These are phyloP conservation scores for Saitozyma podzolica DNA, from an alignment of 768 basidiomycete genomes.

Conservation along the genomic window DNA sequence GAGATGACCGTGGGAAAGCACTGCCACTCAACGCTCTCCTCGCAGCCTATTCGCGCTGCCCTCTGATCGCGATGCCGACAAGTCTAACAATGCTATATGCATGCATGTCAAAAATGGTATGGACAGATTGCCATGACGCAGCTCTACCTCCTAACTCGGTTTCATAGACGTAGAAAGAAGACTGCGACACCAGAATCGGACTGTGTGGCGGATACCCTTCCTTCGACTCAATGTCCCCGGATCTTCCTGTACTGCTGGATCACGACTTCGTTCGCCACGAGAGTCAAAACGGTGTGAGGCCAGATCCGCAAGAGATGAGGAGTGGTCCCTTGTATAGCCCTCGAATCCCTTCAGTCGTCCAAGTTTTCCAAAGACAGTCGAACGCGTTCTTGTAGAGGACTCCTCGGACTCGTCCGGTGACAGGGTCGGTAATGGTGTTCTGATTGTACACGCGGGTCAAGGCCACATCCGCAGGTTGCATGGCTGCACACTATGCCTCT, in stretches of 20 bases:
- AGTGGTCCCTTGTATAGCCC: slow-evolving; percentile 98
- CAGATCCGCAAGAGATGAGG: slow-evolving; percentile 92
- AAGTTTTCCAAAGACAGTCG: slow-evolving; percentile 95
- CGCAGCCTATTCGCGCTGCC: no score
- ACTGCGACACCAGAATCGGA: no score
- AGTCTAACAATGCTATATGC: no score
- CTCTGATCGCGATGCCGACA: no score
- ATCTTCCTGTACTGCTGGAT: slow-evolving; percentile 45
- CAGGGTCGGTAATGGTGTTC: slow-evolving; percentile 49
- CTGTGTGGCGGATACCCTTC: background rate
- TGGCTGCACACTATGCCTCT: background rate
- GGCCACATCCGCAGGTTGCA: slow-evolving; percentile 57
- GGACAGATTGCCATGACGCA: no score
- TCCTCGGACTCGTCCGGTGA: slow-evolving; percentile 58
- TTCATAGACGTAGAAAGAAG: no score
- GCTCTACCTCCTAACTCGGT: no score
- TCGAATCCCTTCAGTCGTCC: slow-evolving; percentile 78
- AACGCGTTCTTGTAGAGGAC: slow-evolving; percentile 85
- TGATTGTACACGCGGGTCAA: slow-evolving; percentile 94
- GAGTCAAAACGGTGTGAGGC: slow-evolving; percentile 85
- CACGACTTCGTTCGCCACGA: slow-evolving; percentile 69
- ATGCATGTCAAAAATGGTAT: no score
- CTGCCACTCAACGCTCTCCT: no score
- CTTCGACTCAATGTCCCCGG: slow-evolving; percentile 2
- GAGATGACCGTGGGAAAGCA: no score